Evolutionary conservation across 2,329 filamentous ascomycete genomes (phyloP), one percentile per base, ranked within the genome.

Genomic region (Fusarium sp.): DNA sequence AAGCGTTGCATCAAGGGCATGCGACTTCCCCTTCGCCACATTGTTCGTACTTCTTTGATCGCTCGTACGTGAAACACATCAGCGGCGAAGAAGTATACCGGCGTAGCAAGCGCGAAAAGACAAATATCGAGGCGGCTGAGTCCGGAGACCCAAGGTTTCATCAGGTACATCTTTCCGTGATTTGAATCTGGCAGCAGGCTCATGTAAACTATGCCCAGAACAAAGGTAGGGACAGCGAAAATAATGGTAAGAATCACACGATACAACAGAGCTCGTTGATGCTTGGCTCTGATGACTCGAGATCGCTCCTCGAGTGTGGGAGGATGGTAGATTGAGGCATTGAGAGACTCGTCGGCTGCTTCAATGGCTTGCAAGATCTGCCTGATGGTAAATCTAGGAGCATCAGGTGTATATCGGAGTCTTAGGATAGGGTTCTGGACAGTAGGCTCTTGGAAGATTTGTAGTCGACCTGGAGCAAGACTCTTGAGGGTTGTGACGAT

Each of bases 141-240:
- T 1, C 94, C 93, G 6, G 88, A 89, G 72, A 87, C 88, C 84
- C 94, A 91, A 0, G 90, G 89, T 69, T 86, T 79, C 88, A 94
- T 94, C 47, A 97, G 82, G 74, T 89, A 94, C 69, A 85, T 84
- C 62, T 90, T 90, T 17, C 86, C 85, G 0, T 81, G 72, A 73
- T 94, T 87, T 4, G 85, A 81, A 20, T 77, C 80, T 0, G 91
- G 84, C 1, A 97, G 87, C 2, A 98, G 86, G 68, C 89, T 94
- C 95, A 97, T 98, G 83, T 94, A 97, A 3, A 97, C 90, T 58
- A 98, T 93, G 6, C 95, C 95, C 42, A 98, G 90, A 55, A 97
- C 80, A 75, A 98, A 95, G 0, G 93, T 94, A 4, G 95, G 95
- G 47, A 98, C 91, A 25, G 92, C 91, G 10, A 92, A 84, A 31